Conservation (phyloP, 225 moss, liverwort and hornwort species). For the Pseudoscleropodium purum region DNA sequence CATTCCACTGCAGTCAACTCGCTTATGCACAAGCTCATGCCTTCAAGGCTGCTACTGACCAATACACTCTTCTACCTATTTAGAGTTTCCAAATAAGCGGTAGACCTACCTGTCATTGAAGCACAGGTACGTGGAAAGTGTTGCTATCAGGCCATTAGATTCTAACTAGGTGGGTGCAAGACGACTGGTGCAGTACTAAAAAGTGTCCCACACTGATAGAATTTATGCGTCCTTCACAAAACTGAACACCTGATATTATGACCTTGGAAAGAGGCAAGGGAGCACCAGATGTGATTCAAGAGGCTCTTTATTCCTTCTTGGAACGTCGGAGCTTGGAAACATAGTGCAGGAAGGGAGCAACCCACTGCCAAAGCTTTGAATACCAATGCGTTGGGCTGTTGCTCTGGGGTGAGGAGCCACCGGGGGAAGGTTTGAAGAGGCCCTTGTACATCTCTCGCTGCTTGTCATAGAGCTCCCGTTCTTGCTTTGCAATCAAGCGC, state of each 20-base stretch:
- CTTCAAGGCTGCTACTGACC: neutral
- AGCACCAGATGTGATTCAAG: neutral
- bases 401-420: neutral
- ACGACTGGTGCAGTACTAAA: neutral
- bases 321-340: constrained; percentile 29
- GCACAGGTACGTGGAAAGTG: neutral
- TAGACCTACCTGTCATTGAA: neutral
- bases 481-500: constrained; percentile 63
- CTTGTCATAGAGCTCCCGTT: constrained; percentile 73
- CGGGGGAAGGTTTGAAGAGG: constrained; percentile 48
- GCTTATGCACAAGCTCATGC: neutral
- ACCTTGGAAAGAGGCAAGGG: neutral
- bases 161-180: neutral
- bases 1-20: neutral
- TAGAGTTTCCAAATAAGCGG: neutral
- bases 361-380: constrained; percentile 28
- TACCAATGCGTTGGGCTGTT: constrained; percentile 19
- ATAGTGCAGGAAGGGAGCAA: constrained; percentile 14
- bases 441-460: constrained; percentile 94
- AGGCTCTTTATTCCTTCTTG: constrained; percentile 1
- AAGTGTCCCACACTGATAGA: neutral
- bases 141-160: neutral
- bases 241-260: neutral
- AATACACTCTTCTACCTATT: neutral
- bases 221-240: neutral